Conservation (phyloP, 768 basidiomycete species). For the Chalciporus piperatus region DNA sequence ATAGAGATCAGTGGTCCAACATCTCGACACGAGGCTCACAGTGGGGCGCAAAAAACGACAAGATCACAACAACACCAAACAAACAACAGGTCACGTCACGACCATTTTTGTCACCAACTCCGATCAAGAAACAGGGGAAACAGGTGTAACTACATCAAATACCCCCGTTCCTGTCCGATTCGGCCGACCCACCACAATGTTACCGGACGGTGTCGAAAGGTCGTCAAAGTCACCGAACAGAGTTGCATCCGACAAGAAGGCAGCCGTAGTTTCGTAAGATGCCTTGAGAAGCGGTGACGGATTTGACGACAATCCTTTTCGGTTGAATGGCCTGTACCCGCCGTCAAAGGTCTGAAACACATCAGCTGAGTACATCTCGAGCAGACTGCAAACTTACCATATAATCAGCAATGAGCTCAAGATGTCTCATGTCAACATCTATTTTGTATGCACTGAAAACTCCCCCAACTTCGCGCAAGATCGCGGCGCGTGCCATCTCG, state of each 20-base stretch:
- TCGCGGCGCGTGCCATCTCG: slow-evolving; percentile 90
- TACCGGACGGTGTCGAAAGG: slow-evolving; percentile 84
- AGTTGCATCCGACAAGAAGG: slow-evolving; percentile 92
- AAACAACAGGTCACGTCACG: slow-evolving; percentile 17
- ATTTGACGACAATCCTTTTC: slow-evolving; percentile 89
- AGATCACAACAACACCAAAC: slow-evolving; percentile 22
- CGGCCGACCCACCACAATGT: slow-evolving; percentile 86
- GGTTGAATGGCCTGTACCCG: slow-evolving; percentile 97
- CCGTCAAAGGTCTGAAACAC: slow-evolving; percentile 86
- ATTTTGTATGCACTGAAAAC: slow-evolving; percentile 97
- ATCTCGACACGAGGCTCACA: slow-evolving; percentile 21
- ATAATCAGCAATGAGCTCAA: slow-evolving; percentile 97
- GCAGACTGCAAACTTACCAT: slow-evolving; percentile 63
- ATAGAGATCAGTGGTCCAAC: slow-evolving; percentile 24
- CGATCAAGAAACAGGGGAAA: slow-evolving; percentile 24
- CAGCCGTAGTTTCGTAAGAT: slow-evolving; percentile 93
- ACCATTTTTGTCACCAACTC: slow-evolving; percentile 9
- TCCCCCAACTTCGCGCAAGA: slow-evolving; percentile 85
- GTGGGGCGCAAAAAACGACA: slow-evolving; percentile 19
- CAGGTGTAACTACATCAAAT: slow-evolving; percentile 79
- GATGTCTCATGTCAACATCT: slow-evolving; percentile 88
- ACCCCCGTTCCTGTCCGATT: slow-evolving; percentile 91
- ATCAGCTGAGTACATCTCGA: neutral
- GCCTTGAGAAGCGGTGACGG: slow-evolving; percentile 97
- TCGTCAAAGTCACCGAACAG: slow-evolving; percentile 95